These are phyloP conservation scores for Pleurotus salmoneostramineus DNA, from an alignment of 768 basidiomycete species.

Conservation along the genomic window DNA sequence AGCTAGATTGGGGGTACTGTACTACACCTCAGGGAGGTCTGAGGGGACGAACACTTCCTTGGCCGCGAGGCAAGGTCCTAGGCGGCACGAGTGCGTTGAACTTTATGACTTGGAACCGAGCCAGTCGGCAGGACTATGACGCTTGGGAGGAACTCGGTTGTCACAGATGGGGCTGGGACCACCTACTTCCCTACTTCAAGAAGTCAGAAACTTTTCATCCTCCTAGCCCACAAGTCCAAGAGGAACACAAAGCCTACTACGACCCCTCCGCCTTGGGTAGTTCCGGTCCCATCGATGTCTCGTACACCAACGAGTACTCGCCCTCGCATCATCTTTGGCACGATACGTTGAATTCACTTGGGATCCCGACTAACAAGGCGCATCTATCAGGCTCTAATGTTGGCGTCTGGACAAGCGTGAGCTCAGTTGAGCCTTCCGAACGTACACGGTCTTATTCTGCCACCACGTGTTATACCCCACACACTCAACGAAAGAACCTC, in stretches of 20 bases:
- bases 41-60: not conserved
- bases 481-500: not conserved
- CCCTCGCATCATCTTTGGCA: not conserved
- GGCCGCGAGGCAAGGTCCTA: conserved; percentile 16
- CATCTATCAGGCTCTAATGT: not conserved
- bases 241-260: not conserved
- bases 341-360: not conserved
- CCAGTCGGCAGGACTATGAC: conserved; percentile 16
- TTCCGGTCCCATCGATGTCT: not conserved
- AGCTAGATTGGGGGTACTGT: conserved; percentile 14
- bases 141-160: conserved; percentile 14
- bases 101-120: conserved; percentile 16
- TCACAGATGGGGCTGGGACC: not conserved
- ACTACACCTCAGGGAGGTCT: conserved; percentile 11
- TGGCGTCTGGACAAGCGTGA: not conserved
- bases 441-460: not conserved
- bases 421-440: not conserved
- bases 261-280: not conserved
- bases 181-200: not conserved
- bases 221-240: not conserved
- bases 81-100: conserved; percentile 17
- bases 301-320: not conserved
- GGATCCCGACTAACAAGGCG: not conserved
- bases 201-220: not conserved
- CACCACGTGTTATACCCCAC: not conserved